Evolutionary conservation across 106 monocot species (phyloP).

Genomic region (Dioscorea zingiberensis): DNA sequence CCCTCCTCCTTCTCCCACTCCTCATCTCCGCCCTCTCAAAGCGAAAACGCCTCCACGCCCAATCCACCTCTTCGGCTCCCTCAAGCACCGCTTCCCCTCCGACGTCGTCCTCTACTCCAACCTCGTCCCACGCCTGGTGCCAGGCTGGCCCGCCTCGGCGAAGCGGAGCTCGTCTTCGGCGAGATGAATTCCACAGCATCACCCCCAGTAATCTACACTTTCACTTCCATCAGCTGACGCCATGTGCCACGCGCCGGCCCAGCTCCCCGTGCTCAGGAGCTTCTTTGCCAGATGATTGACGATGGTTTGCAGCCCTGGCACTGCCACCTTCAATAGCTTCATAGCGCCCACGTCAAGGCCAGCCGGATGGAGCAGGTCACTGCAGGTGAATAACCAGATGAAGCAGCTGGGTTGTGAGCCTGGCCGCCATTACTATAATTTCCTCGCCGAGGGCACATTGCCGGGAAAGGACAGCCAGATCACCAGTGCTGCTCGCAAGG

Average conservation of each 20-base stretch:
- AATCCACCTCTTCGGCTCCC: conserved; percentile 64
- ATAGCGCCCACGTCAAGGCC: conserved; percentile 71
- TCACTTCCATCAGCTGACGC: conserved; percentile 71
- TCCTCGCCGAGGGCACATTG: conserved; percentile 74
- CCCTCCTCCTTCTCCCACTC: conserved; percentile 42
- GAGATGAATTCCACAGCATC: conserved; percentile 57
- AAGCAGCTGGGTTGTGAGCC: conserved; percentile 56
- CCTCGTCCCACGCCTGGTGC: conserved; percentile 89
- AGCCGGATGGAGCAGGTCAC: conserved; percentile 58
- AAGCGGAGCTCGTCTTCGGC: conserved; percentile 59
- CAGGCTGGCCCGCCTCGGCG: conserved; percentile 54
- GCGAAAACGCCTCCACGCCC: conserved; percentile 71
- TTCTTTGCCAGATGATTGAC: conserved; percentile 83
- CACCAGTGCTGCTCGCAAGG: conserved; percentile 76
- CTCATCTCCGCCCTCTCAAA: conserved; percentile 50
- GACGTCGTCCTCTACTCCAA: conserved; percentile 79
- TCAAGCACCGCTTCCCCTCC: conserved; percentile 38
- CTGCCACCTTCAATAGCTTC: conserved; percentile 79
- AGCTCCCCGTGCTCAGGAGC: conserved; percentile 72
- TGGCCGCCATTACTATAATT: conserved; percentile 87
- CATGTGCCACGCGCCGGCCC: conserved; percentile 61
- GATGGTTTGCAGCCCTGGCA: conserved; percentile 54
- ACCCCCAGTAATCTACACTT: conserved; percentile 85
- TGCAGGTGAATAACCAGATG: conserved; percentile 95
- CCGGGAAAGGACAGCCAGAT: conserved; percentile 43